These are phyloP conservation scores for grape (Vitis vinifera) DNA, from an alignment of 164 flowering plant species.

Conservation along the genomic window ASM3070453v1 NC_081810.1:3452001-3452500, in stretches of 20 bases:
- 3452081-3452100: conserved; percentile 97
- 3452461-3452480: neutral
- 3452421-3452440: conserved; percentile 27
- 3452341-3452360: conserved; percentile 86
- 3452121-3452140: conserved; percentile 81
- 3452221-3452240: conserved; percentile 10
- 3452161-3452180: conserved; percentile 93
- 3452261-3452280: conserved; percentile 32
- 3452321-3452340: conserved; percentile 93
- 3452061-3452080: conserved; percentile 52
- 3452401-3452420: conserved; percentile 29
- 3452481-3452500: neutral
- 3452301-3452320: conserved; percentile 89
- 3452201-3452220: neutral
- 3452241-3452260: conserved; percentile 14
- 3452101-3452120: conserved; percentile 61
- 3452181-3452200: conserved; percentile 37
- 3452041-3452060: conserved; percentile 7
- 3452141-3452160: conserved; percentile 62
- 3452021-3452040: neutral
- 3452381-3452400: conserved; percentile 71
- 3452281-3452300: conserved; percentile 79
- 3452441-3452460: conserved; percentile 36
- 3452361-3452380: conserved; percentile 87
- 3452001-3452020: neutral